Percentiles rank a stretch among this genome's conserved stretches.
Evolutionary conservation across 1,284 basidiomycete genomes (phyloP).

Genomic region (Stereum hirsutum): DNA sequence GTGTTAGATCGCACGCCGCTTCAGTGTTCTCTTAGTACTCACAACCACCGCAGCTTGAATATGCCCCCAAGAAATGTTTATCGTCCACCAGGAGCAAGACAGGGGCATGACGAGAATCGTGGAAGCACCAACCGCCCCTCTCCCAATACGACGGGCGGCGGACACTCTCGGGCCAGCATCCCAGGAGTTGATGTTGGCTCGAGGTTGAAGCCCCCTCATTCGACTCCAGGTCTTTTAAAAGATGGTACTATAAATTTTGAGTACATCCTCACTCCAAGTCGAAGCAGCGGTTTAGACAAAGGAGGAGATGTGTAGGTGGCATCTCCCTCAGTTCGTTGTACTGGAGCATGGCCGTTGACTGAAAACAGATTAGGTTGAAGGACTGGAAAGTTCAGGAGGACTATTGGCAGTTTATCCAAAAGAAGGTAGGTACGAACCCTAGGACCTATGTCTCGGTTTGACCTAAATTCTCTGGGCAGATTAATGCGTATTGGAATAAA

Average conservation of each 20-base stretch:
- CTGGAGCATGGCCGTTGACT: not conserved
- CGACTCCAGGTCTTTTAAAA: not conserved
- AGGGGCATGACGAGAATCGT: not conserved
- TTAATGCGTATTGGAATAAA: constrained; percentile 39
- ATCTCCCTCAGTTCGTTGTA: not conserved
- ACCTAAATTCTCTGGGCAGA: constrained; percentile 32
- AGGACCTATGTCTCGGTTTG: not conserved
- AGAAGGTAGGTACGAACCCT: not conserved
- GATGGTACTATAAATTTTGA: constrained; percentile 2
- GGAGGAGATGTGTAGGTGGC: constrained; percentile 6
- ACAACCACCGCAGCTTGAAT: too few species aligned
- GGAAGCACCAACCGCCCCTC: not conserved
- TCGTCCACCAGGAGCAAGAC: not conserved
- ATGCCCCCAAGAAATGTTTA: not conserved
- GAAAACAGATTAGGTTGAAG: constrained; percentile 2
- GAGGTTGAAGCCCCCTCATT: too few species aligned
- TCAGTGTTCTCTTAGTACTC: too few species aligned
- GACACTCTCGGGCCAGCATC: not conserved
- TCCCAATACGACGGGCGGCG: not conserved
- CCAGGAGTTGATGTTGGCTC: not conserved
- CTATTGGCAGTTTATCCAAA: constrained; percentile 2
- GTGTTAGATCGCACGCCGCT: too few species aligned
- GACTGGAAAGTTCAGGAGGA: constrained; percentile 2
- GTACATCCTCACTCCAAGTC: constrained; percentile 5
- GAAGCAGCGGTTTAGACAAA: constrained; percentile 6